phyloP scores from a whole-genome alignment of 495 filamentous ascomycete genomes.

The Aspergillus steynii region DNA sequence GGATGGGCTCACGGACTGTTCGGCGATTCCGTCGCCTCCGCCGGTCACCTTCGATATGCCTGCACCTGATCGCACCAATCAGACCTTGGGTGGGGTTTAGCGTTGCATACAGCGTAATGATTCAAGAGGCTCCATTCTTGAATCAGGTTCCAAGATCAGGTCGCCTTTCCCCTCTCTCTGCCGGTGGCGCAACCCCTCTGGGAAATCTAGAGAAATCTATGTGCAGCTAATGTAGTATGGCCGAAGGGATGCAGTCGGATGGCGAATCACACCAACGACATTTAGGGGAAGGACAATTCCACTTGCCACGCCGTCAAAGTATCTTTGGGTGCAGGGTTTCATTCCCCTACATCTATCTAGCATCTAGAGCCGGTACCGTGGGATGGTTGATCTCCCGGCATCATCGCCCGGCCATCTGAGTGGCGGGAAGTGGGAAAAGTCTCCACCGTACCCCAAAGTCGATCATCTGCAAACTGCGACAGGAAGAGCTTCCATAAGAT shows the following conservation, averaged over 20 bases:
- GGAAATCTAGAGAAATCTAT: too few relatives aligned
- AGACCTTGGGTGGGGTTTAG: not conserved
- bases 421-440: slow-evolving; percentile 1
- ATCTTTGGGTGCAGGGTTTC: not conserved
- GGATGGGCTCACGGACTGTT: not conserved
- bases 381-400: not conserved
- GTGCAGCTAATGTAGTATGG: too few relatives aligned
- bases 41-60: not conserved
- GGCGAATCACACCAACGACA: too few relatives aligned
- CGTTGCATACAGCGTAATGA: not conserved
- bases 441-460: slow-evolving; percentile 1
- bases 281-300: not conserved
- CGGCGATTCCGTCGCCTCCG: too few relatives aligned
- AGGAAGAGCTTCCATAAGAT: not conserved
- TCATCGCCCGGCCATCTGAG: not conserved
- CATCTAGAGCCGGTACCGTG: not conserved
- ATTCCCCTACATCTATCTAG: not conserved
- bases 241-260: too few relatives aligned
- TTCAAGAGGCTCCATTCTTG: not conserved
- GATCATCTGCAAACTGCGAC: not conserved
- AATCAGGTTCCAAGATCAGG: not conserved
- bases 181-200: not conserved
- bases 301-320: not conserved
- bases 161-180: not conserved
- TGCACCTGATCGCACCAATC: not conserved